These are phyloP conservation scores for Beauveria asiatica DNA, from an alignment of 2,329 filamentous ascomycete species.

Conservation along the genomic window DNA sequence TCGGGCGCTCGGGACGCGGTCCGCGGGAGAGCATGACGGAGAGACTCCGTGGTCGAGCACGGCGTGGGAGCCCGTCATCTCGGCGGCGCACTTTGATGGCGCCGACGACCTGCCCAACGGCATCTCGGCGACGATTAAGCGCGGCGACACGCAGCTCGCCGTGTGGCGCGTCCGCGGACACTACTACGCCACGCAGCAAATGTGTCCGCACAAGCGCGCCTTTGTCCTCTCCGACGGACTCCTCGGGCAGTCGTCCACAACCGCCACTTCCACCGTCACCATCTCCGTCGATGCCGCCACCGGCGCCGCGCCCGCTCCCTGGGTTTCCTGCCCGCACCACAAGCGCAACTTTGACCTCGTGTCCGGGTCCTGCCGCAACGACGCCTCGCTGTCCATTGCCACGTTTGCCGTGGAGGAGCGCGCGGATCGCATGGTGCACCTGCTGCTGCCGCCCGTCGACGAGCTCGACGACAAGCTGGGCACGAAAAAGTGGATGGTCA, in stretches of 20 bases:
- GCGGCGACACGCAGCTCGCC: slow-evolving; percentile 81
- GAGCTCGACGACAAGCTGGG: slow-evolving; percentile 75
- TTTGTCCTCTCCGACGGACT: slow-evolving; percentile 85
- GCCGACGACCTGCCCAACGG: slow-evolving; percentile 59
- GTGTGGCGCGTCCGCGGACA: slow-evolving; percentile 74
- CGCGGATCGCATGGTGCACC: slow-evolving; percentile 65
- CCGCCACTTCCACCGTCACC: slow-evolving; percentile 9
- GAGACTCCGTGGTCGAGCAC: slow-evolving; percentile 31
- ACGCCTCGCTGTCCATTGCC: slow-evolving; percentile 68
- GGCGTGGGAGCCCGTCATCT: slow-evolving; percentile 76
- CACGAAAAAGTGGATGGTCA: slow-evolving; percentile 70
- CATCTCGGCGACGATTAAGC: slow-evolving; percentile 69
- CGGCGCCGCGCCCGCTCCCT: slow-evolving; percentile 39
- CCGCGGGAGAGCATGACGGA: not conserved
- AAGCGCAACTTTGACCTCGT: slow-evolving; percentile 81
- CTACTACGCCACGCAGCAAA: slow-evolving; percentile 83
- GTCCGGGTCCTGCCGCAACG: slow-evolving; percentile 65
- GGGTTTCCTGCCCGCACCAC: slow-evolving; percentile 80
- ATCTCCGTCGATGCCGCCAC: slow-evolving; percentile 15
- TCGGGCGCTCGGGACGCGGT: slow-evolving; percentile 42
- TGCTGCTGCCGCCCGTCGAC: slow-evolving; percentile 70
- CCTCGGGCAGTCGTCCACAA: slow-evolving; percentile 54
- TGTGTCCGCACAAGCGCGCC: slow-evolving; percentile 88
- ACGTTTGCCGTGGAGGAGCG: slow-evolving; percentile 72
- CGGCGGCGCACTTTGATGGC: slow-evolving; percentile 57